phyloP scores from a whole-genome alignment of 192 early-diverging fungal genomes.

The Spizellomyces sp. region DNA sequence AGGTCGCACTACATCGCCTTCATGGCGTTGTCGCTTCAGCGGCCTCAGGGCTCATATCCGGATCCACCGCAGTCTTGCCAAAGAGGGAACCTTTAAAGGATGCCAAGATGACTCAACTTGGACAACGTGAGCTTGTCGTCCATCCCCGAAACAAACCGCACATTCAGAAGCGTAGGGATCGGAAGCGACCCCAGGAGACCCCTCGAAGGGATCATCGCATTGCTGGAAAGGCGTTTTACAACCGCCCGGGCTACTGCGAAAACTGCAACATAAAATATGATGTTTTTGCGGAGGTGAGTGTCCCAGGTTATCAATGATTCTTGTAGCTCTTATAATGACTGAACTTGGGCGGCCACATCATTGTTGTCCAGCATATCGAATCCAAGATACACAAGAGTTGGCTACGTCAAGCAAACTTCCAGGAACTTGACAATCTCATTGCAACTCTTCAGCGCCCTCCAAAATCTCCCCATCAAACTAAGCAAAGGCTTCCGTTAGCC shows the following conservation, averaged over 20 bases:
- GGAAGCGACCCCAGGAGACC: background rate
- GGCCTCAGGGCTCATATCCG: constrained; percentile 33
- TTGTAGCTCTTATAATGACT: background rate
- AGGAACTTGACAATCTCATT: constrained; percentile 21
- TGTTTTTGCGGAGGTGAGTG: constrained; percentile 20
- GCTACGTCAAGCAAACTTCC: constrained; percentile 24
- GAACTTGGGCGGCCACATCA: background rate
- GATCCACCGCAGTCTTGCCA: constrained; percentile 19
- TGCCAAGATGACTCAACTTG: constrained; percentile 9
- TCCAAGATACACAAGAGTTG: constrained; percentile 22
- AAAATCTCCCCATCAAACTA: too few relatives aligned
- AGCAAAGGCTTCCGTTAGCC: too few relatives aligned
- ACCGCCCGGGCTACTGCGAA: constrained; percentile 32
- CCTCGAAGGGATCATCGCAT: background rate
- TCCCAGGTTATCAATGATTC: background rate
- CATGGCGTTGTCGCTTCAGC: constrained; percentile 5
- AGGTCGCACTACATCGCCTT: too few relatives aligned
- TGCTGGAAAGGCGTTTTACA: constrained; percentile 33
- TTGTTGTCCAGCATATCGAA: constrained; percentile 25
- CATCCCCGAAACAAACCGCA: background rate
- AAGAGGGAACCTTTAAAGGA: background rate
- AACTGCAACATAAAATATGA: constrained; percentile 40
- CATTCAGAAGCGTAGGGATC: background rate
- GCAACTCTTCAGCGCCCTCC: constrained; percentile 16
- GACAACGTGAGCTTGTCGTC: constrained; percentile 5